Conservation (phyloP, 1,139 yeast species). For the Saccharomyces hybrid region DNA sequence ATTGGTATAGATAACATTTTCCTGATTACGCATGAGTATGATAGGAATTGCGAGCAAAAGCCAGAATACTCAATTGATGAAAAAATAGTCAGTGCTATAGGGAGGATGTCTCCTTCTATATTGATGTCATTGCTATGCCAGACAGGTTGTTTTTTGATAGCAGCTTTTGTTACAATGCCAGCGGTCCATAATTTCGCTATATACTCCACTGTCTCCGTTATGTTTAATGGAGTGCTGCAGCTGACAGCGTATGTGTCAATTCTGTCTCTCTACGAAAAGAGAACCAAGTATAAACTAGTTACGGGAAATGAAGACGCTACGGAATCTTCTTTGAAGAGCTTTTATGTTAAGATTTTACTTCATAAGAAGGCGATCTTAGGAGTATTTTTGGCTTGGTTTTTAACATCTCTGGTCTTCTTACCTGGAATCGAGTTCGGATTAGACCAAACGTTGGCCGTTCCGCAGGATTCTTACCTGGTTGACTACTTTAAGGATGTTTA, state of each 20-base stretch:
- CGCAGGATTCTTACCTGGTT: constrained; percentile 70
- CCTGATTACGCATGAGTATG: constrained; percentile 71
- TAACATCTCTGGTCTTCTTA: constrained; percentile 56
- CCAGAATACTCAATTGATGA: constrained; percentile 42
- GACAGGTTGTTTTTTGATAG: constrained; percentile 66
- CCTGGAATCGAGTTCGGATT: constrained; percentile 72
- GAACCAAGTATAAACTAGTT: neutral
- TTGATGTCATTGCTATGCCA: constrained; percentile 71
- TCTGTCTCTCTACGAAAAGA: constrained; percentile 33
- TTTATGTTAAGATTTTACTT: neutral
- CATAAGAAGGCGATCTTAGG: constrained; percentile 33
- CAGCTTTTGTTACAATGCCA: constrained; percentile 83
- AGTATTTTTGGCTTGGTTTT: constrained; percentile 53
- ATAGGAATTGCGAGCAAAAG: constrained; percentile 41
- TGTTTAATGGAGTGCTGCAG: constrained; percentile 69
- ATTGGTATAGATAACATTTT: constrained; percentile 93
- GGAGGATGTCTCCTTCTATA: constrained; percentile 81
- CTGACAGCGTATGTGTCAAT: constrained; percentile 74
- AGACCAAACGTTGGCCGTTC: constrained; percentile 85
- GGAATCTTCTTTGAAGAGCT: constrained; percentile 35
- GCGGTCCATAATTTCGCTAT: constrained; percentile 90
- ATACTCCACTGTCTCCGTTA: constrained; percentile 81
- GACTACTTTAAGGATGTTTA: constrained; percentile 73
- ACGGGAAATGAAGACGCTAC: constrained; percentile 17
- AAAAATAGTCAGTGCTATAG: constrained; percentile 56